Percentiles rank a stretch among this genome's conserved stretches.
Evolutionary conservation across 2,329 filamentous ascomycete genomes (phyloP).

Genomic region (Penicillium nordicum): DNA sequence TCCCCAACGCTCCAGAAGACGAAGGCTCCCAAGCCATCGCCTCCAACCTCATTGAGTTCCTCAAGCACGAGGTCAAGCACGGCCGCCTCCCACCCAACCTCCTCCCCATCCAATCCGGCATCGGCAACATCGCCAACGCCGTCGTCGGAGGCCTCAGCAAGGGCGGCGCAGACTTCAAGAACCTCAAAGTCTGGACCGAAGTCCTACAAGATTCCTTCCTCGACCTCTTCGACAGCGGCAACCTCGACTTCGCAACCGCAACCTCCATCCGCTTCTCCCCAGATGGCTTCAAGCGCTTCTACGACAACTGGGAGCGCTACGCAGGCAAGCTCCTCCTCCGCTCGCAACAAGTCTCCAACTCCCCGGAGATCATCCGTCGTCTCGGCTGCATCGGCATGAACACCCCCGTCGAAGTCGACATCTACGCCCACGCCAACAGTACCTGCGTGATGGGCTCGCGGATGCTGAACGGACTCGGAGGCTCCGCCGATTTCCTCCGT

Average conservation of each 20-base stretch:
- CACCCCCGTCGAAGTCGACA: slow-evolving; percentile 89
- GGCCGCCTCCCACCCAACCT: slow-evolving; percentile 74
- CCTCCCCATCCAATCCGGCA: slow-evolving; percentile 79
- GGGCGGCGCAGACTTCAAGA: slow-evolving; percentile 71
- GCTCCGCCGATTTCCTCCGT: slow-evolving; percentile 77
- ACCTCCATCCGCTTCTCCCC: slow-evolving; percentile 89
- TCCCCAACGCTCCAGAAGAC: slow-evolving; percentile 73
- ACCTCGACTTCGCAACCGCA: slow-evolving; percentile 84
- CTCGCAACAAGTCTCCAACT: slow-evolving; percentile 84
- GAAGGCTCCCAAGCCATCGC: slow-evolving; percentile 71
- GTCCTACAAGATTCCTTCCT: slow-evolving; percentile 91
- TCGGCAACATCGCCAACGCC: slow-evolving; percentile 90
- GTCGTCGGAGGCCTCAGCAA: slow-evolving; percentile 79
- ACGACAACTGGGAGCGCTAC: slow-evolving; percentile 78
- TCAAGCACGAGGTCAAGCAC: slow-evolving; percentile 78
- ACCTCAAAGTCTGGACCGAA: slow-evolving; percentile 90
- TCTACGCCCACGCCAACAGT: slow-evolving; percentile 89
- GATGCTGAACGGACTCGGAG: slow-evolving; percentile 82
- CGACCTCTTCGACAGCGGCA: slow-evolving; percentile 83
- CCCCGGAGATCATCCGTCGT: slow-evolving; percentile 82
- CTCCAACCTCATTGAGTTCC: slow-evolving; percentile 73
- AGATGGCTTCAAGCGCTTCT: slow-evolving; percentile 87
- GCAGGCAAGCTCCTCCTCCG: slow-evolving; percentile 78
- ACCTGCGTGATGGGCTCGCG: slow-evolving; percentile 85
- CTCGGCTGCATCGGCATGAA: slow-evolving; percentile 92